Conservation (phyloP, 176 grass and related monocot genomes). For the Carex cristatella region DNA sequence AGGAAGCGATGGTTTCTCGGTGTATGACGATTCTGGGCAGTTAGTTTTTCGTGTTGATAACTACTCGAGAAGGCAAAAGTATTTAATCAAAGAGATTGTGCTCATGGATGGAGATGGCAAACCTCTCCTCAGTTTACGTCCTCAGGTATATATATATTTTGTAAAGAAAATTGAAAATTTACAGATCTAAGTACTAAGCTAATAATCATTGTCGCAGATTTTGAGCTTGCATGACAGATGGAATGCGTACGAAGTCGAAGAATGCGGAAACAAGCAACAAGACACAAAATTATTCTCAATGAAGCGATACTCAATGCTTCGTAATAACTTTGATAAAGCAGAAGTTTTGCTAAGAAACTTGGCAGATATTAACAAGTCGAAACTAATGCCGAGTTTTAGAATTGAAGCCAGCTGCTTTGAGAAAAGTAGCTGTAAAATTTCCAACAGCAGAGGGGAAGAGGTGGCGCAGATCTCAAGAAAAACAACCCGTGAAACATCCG, state of each 20-base stretch:
- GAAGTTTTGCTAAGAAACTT: not conserved
- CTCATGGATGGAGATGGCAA: slow-evolving; percentile 65
- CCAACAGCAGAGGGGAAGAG: not conserved
- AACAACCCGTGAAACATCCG: not conserved
- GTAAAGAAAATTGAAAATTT: not conserved
- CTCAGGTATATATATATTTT: slow-evolving; percentile 34
- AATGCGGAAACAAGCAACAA: not conserved
- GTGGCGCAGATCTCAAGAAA: not conserved
- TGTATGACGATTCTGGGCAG: slow-evolving; percentile 11
- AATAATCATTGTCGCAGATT: not conserved
- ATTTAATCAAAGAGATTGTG: slow-evolving; percentile 51
- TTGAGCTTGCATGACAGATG: not conserved
- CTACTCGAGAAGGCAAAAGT: slow-evolving; percentile 49
- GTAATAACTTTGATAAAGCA: not conserved
- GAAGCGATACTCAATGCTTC: not conserved
- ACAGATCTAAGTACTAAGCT: too few species aligned
- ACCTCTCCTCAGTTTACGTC: slow-evolving; percentile 40
- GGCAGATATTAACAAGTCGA: not conserved
- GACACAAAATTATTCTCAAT: not conserved
- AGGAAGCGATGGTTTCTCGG: slow-evolving; percentile 37
- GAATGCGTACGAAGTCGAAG: not conserved
- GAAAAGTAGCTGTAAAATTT: not conserved
- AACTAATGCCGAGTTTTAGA: not conserved
- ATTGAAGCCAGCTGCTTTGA: not conserved
- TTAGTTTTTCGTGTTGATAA: slow-evolving; percentile 52